phyloP scores from a whole-genome alignment of 2,329 filamentous ascomycete species.

The Paramyrothecium roridum region DNA sequence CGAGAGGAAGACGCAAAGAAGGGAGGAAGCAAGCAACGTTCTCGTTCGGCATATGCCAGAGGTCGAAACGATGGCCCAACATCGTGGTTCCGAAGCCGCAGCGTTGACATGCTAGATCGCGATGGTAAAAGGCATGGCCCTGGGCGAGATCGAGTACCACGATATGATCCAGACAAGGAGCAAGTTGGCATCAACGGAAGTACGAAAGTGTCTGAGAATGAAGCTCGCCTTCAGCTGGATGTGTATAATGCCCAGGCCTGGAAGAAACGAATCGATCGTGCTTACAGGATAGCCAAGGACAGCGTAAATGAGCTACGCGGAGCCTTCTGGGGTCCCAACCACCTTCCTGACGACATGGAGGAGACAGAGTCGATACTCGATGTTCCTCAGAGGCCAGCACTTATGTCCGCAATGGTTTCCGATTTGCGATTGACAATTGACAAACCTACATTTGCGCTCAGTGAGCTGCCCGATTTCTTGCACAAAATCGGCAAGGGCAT shows the following conservation, averaged over 20 bases:
- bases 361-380: conserved; percentile 83
- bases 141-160: conserved; percentile 43
- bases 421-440: conserved; percentile 85
- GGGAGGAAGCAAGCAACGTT: conserved; percentile 49
- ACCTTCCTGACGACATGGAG: conserved; percentile 75
- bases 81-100: conserved; percentile 50
- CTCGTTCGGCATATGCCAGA: conserved; percentile 47
- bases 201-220: conserved; percentile 69
- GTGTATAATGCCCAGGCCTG: conserved; percentile 84
- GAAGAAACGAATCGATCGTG: conserved; percentile 84
- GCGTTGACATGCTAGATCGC: conserved; percentile 42
- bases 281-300: conserved; percentile 64
- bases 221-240: conserved; percentile 73
- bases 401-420: conserved; percentile 77
- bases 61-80: conserved; percentile 27
- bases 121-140: conserved; percentile 24
- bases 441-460: conserved; percentile 86
- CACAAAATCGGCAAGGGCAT: conserved; percentile 94
- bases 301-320: conserved; percentile 77
- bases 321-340: conserved; percentile 78
- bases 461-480: conserved; percentile 79
- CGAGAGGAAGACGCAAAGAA: conserved; percentile 64
- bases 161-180: conserved; percentile 79
- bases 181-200: conserved; percentile 62
- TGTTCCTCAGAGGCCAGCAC: conserved; percentile 77